Conservation (phyloP, 2,329 filamentous ascomycete species). For the Chalaropsis thielavioides region DNA sequence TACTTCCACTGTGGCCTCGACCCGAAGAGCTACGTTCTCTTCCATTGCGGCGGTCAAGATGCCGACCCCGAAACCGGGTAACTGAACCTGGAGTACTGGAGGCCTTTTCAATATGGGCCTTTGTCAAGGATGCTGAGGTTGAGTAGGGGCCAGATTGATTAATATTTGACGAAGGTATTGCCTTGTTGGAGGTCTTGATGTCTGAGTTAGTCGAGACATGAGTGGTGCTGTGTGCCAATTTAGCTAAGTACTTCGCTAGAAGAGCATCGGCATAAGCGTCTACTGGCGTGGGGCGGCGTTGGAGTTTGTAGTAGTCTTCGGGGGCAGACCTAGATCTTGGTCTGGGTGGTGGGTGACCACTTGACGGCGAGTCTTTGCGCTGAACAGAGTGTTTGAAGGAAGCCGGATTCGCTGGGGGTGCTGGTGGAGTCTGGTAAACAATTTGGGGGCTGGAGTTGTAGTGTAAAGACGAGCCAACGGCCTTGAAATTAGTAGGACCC, state of each 20-base stretch:
- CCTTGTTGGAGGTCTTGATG: background rate
- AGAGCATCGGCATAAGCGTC: background rate
- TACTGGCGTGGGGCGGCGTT: background rate
- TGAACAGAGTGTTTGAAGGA: background rate
- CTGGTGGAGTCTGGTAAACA: background rate
- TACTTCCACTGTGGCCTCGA: background rate
- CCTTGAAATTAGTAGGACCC: background rate
- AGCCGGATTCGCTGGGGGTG: background rate
- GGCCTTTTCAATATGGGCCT: background rate
- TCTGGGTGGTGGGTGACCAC: background rate
- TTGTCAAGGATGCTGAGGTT: background rate
- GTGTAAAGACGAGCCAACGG: background rate
- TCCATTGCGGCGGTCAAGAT: background rate
- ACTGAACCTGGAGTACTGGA: background rate
- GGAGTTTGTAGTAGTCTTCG: background rate
- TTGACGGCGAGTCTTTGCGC: background rate
- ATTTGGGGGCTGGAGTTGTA: background rate
- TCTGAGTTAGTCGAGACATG: background rate
- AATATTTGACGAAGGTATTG: background rate
- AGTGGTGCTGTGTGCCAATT: background rate
- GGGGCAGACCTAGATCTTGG: background rate
- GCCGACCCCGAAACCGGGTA: slow-evolving; percentile 3
- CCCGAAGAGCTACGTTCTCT: background rate
- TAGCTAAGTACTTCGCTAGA: background rate
- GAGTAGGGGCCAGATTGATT: background rate